A percentile compares a stretch with the other conserved stretches of the same genome.
phyloP scores from a whole-genome alignment of 2,329 filamentous ascomycete genomes.

The Shiraia bambusicola region DNA sequence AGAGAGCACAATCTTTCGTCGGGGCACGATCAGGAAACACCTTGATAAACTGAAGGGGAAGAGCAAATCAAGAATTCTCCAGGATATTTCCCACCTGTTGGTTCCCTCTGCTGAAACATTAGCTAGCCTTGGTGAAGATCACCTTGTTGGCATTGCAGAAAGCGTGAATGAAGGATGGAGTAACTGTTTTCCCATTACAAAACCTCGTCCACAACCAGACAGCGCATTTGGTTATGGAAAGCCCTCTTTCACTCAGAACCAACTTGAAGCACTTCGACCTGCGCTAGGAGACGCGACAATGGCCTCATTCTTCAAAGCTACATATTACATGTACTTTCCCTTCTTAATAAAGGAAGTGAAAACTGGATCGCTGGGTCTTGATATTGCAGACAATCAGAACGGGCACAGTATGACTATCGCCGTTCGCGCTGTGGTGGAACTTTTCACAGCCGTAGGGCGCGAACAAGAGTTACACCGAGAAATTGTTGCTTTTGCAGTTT shows the following conservation, averaged over 20 bases:
- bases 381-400: slow-evolving; percentile 19
- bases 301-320: slow-evolving; percentile 49
- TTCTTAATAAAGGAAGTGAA: slow-evolving; percentile 54
- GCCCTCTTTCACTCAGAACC: background rate
- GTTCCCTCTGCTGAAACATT: slow-evolving; percentile 4
- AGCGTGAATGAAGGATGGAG: slow-evolving; percentile 47
- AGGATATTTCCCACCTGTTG: slow-evolving; percentile 2
- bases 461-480: slow-evolving; percentile 18
- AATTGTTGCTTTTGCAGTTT: slow-evolving; percentile 20
- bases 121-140: background rate
- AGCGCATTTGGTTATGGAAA: slow-evolving; percentile 1
- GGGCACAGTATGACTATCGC: slow-evolving; percentile 21
- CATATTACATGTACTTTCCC: slow-evolving; percentile 52
- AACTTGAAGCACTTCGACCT: slow-evolving; percentile 1
- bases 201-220: slow-evolving; percentile 37
- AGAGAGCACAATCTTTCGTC: background rate
- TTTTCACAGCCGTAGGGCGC: slow-evolving; percentile 17
- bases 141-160: slow-evolving; percentile 35
- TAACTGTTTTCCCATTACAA: slow-evolving; percentile 40
- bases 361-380: slow-evolving; percentile 39
- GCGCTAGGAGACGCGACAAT: slow-evolving; percentile 26
- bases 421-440: slow-evolving; percentile 16
- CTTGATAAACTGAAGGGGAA: background rate
- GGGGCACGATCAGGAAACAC: background rate
- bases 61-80: background rate